These are phyloP conservation scores for Paraconiothyrium brasiliense DNA, from an alignment of 2,329 filamentous ascomycete genomes.

Conservation along the genomic window DNA sequence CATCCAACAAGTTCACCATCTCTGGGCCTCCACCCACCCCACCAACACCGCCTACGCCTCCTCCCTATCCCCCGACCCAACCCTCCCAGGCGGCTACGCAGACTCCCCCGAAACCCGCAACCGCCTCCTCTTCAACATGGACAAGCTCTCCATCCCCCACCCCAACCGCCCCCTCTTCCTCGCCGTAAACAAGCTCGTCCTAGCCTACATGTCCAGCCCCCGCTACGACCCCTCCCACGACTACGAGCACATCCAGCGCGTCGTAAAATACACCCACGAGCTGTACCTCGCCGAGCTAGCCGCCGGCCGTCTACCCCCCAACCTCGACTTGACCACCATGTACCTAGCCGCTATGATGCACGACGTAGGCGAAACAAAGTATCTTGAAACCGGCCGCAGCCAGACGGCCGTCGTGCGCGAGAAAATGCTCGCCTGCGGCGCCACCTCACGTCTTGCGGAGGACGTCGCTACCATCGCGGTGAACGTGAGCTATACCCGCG, in stretches of 20 bases:
- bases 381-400: conserved; percentile 61
- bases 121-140: conserved; percentile 20
- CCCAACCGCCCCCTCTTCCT: conserved; percentile 25
- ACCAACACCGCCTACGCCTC: not conserved
- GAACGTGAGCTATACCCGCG: conserved; percentile 79
- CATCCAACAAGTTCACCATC: not conserved
- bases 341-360: conserved; percentile 72
- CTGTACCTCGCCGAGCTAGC: conserved; percentile 64
- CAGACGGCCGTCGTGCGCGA: conserved; percentile 61
- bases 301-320: conserved; percentile 17
- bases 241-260: conserved; percentile 81
- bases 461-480: conserved; percentile 75
- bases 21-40: not conserved
- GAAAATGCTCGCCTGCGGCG: conserved; percentile 66
- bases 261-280: conserved; percentile 72
- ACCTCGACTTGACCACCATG: conserved; percentile 64
- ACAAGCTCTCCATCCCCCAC: conserved; percentile 23
- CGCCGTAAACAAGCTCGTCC: conserved; percentile 41
- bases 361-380: conserved; percentile 85
- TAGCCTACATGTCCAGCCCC: conserved; percentile 69
- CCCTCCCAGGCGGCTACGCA: conserved; percentile 4
- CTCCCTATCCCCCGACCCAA: not conserved
- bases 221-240: conserved; percentile 85
- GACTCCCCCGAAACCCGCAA: conserved; percentile 1
- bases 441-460: conserved; percentile 65